These are phyloP conservation scores for Nematocida sp. DNA, from an alignment of 371 early-diverging fungal genomes.

Conservation along the genomic window DNA sequence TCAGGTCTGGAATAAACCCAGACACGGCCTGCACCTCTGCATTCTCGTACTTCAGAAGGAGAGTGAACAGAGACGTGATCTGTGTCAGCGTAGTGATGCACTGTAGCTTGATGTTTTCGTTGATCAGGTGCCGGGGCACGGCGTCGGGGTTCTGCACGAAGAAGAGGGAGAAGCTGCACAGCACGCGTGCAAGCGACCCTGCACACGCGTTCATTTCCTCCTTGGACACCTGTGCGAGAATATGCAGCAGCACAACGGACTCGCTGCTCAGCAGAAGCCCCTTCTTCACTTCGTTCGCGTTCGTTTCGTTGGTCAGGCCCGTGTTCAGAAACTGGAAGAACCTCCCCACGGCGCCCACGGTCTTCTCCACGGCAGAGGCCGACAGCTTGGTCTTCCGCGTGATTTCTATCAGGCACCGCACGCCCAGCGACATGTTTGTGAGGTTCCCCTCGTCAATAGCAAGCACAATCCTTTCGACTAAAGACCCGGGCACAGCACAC, in stretches of 20 bases:
- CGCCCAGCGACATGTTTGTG: conserved; percentile 34
- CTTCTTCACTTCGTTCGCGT: conserved; percentile 16
- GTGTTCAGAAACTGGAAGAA: conserved; percentile 18
- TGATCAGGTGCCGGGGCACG: conserved; percentile 12
- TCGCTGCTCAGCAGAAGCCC: conserved; percentile 41
- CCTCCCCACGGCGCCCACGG: not conserved
- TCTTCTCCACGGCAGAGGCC: not conserved
- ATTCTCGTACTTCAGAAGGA: not conserved
- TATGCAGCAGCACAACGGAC: conserved; percentile 33
- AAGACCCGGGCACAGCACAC: not conserved
- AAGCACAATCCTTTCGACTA: conserved; percentile 21
- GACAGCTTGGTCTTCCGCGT: conserved; percentile 19
- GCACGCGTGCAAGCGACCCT: not conserved
- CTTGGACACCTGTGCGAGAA: conserved; percentile 19
- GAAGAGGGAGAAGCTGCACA: conserved; percentile 19
- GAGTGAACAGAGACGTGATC: conserved; percentile 36
- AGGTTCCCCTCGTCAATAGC: conserved; percentile 20
- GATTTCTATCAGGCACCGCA: conserved; percentile 39
- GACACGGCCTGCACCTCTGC: conserved; percentile 16
- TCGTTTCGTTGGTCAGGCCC: not conserved
- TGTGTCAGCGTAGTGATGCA: conserved; percentile 51
- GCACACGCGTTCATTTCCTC: conserved; percentile 5
- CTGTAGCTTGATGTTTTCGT: conserved; percentile 53
- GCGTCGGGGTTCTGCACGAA: conserved; percentile 21
- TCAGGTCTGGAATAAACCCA: conserved; percentile 44